Conservation (phyloP, 306 rosid species). For the Trifolium dubium region DNA sequence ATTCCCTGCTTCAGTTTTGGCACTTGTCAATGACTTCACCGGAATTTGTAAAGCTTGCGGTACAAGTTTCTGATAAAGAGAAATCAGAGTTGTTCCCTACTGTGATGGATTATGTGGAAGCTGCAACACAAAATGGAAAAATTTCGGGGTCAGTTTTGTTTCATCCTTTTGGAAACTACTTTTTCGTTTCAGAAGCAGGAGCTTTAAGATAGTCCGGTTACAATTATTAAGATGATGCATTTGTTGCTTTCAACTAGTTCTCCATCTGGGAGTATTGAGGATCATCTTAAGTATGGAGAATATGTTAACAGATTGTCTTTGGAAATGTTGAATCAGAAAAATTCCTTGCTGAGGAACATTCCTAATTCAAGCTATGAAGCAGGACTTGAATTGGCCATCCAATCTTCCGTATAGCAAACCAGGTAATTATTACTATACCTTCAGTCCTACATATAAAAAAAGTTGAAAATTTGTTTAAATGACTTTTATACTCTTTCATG, state of each 20-base stretch:
- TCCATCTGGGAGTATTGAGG: constrained; percentile 61
- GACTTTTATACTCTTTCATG: too few species aligned
- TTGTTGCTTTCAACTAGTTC: constrained; percentile 56
- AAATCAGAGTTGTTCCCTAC: constrained; percentile 50
- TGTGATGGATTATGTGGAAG: constrained; percentile 54
- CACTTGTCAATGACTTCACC: constrained; percentile 62
- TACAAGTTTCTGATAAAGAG: constrained; percentile 51
- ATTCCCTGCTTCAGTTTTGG: constrained; percentile 65
- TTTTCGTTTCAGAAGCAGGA: constrained; percentile 71
- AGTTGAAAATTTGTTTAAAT: too few species aligned
- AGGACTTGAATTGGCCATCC: constrained; percentile 73
- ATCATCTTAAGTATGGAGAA: constrained; percentile 84
- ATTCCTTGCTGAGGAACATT: constrained; percentile 42
- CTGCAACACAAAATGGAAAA: constrained; percentile 49
- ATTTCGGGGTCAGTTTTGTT: constrained; percentile 39
- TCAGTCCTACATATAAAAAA: too few species aligned
- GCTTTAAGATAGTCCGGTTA: constrained; percentile 65
- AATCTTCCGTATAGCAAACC: constrained; percentile 60
- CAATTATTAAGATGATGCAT: constrained; percentile 75
- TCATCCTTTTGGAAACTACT: constrained; percentile 81
- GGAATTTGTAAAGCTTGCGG: constrained; percentile 42
- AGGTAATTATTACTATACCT: too few species aligned
- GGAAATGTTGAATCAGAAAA: constrained; percentile 50
- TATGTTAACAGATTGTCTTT: constrained; percentile 52
- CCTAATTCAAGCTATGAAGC: constrained; percentile 78